Percentiles rank a stretch among this genome's conserved stretches.
Evolutionary conservation across 2,329 filamentous ascomycete species (phyloP).

Genomic region (Diaporthe sp.): DNA sequence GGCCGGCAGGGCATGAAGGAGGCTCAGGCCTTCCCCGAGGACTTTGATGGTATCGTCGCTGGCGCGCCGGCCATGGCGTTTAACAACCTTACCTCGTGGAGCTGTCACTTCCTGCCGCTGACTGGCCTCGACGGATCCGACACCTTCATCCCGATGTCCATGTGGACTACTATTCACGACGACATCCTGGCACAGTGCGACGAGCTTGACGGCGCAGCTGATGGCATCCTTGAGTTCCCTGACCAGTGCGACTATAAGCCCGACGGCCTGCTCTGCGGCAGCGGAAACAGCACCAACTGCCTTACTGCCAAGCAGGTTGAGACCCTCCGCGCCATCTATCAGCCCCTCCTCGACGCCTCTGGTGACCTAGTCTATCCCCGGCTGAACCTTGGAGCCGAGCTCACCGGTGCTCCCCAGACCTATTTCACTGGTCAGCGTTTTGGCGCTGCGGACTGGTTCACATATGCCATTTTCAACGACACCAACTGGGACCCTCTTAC

Average conservation of each 20-base stretch:
- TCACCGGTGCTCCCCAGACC: conserved; percentile 46
- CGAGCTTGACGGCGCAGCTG: conserved; percentile 56
- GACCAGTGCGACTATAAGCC: conserved; percentile 52
- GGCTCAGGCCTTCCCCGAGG: conserved; percentile 61
- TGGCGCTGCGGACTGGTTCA: conserved; percentile 58
- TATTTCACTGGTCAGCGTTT: conserved; percentile 54
- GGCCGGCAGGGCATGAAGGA: conserved; percentile 67
- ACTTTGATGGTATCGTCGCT: conserved; percentile 67
- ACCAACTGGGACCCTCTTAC: conserved; percentile 52
- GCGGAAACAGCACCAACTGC: conserved; percentile 39
- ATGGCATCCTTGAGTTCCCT: conserved; percentile 60
- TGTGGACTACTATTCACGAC: conserved; percentile 56
- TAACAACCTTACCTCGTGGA: conserved; percentile 54
- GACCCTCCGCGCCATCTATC: conserved; percentile 29
- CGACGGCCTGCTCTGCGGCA: conserved; percentile 45
- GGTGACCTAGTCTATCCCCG: conserved; percentile 60
- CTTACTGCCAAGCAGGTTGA: conserved; percentile 47
- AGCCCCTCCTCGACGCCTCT: conserved; percentile 43
- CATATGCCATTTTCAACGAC: conserved; percentile 59
- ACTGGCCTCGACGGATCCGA: conserved; percentile 52
- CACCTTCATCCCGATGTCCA: conserved; percentile 36
- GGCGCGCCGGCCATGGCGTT: conserved; percentile 63
- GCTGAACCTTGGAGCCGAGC: conserved; percentile 59
- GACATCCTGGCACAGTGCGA: conserved; percentile 63
- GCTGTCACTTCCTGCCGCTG: conserved; percentile 59